phyloP scores from a whole-genome alignment of 164 flowering plant species.

The Annona squamosa region DNA sequence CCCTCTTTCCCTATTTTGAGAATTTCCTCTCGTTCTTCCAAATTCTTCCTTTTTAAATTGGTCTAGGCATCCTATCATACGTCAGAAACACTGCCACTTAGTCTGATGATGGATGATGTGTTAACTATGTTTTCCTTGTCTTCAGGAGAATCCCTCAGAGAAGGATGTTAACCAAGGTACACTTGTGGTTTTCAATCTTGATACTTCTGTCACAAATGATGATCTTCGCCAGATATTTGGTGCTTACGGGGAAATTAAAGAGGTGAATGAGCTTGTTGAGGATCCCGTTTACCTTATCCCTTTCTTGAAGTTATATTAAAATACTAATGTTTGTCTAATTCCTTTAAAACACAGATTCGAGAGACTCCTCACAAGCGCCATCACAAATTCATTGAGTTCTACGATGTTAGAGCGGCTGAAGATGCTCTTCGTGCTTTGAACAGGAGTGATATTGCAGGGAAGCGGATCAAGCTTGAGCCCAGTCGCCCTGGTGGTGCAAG shows the following conservation, averaged over 20 bases:
- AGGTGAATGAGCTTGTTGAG: constrained; percentile 26
- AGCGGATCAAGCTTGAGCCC: constrained; percentile 40
- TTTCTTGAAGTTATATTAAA: not conserved
- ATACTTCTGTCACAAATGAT: constrained; percentile 65
- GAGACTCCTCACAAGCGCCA: constrained; percentile 44
- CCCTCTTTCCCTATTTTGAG: not conserved
- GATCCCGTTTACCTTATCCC: not conserved
- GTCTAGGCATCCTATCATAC: not conserved
- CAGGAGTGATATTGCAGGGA: constrained; percentile 57
- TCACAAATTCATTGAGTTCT: constrained; percentile 49
- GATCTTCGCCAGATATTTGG: constrained; percentile 65
- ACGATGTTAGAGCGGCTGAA: constrained; percentile 60
- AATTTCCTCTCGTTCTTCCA: no score
- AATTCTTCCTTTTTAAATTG: not conserved
- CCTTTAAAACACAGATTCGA: constrained; percentile 42
- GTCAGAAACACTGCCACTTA: not conserved
- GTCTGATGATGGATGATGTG: not conserved
- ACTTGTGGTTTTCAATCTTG: constrained; percentile 62
- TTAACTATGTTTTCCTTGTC: constrained; percentile 4
- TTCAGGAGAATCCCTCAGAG: constrained; percentile 64
- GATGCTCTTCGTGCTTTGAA: constrained; percentile 70
- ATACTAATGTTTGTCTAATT: not conserved
- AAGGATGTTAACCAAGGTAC: constrained; percentile 65
- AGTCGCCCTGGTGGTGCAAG: constrained; percentile 34
- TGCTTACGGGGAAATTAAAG: constrained; percentile 73